Percentiles rank a stretch among this genome's conserved stretches.
phyloP scores from a whole-genome alignment of 1,284 basidiomycete species.

The Singerocomus rubriflavus region DNA sequence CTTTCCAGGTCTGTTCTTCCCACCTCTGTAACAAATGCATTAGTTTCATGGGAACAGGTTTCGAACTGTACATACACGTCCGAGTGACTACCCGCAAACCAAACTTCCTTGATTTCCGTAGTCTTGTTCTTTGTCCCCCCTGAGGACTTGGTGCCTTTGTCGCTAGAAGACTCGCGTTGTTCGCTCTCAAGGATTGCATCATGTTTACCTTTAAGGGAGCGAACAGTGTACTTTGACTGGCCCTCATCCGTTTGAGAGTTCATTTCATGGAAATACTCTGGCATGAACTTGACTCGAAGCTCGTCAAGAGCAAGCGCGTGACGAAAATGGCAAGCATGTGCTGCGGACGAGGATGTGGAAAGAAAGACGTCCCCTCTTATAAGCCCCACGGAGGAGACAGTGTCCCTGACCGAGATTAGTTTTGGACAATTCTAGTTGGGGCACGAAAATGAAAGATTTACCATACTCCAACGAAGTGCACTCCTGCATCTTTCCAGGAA shows the following conservation, averaged over 20 bases:
- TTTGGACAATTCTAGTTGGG: neutral
- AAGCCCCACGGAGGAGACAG: constrained; percentile 38
- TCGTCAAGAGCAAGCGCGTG: constrained; percentile 44
- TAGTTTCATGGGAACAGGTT: neutral
- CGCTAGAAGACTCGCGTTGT: neutral
- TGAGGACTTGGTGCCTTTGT: neutral
- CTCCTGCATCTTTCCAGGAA: constrained; percentile 27
- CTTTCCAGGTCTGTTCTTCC: constrained; percentile 16
- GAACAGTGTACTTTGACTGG: constrained; percentile 9
- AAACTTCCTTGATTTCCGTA: constrained; percentile 30
- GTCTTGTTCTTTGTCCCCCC: neutral
- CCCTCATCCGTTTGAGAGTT: constrained; percentile 12
- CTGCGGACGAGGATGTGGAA: constrained; percentile 16
- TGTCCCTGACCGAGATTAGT: constrained; percentile 36
- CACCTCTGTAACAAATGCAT: constrained; percentile 18
- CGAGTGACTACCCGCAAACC: constrained; percentile 34
- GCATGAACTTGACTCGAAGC: constrained; percentile 40
- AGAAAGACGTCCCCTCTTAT: constrained; percentile 26
- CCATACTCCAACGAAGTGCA: constrained; percentile 45
- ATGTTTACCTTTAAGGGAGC: neutral
- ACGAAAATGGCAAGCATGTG: constrained; percentile 37
- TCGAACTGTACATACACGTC: constrained; percentile 28
- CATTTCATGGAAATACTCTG: constrained; percentile 36
- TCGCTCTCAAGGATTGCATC: neutral
- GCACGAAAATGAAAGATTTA: constrained; percentile 8